Conservation (phyloP, 805 yeast species). For the Debaryomyces prosopidis region DNA sequence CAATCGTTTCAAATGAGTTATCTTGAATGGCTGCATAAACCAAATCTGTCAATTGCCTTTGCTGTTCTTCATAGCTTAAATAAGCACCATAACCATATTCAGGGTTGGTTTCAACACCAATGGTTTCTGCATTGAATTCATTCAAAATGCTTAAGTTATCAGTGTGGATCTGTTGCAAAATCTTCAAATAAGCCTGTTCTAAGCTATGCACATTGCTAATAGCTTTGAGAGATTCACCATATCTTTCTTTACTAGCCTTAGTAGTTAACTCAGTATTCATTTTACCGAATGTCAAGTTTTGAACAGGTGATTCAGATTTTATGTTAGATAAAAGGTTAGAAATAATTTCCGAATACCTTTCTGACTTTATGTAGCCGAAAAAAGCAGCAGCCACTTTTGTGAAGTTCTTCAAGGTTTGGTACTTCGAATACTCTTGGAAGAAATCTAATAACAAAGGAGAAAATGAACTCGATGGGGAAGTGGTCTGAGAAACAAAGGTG, state of each 20-base stretch:
- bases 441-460: constrained; percentile 77
- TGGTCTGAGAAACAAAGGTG: constrained; percentile 63
- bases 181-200: constrained; percentile 76
- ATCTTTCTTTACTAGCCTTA: constrained; percentile 23
- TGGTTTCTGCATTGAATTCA: constrained; percentile 48
- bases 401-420: constrained; percentile 47
- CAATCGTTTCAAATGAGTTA: constrained; percentile 42
- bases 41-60: constrained; percentile 42
- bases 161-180: constrained; percentile 67
- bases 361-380: constrained; percentile 47
- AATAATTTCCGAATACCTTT: constrained; percentile 43
- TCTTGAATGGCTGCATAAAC: constrained; percentile 49
- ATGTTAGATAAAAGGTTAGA: constrained; percentile 54
- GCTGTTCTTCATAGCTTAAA: constrained; percentile 56
- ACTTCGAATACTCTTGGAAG: constrained; percentile 55
- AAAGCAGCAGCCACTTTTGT: constrained; percentile 55
- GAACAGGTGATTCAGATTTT: constrained; percentile 54
- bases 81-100: constrained; percentile 86
- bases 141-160: constrained; percentile 60
- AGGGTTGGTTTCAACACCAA: constrained; percentile 57
- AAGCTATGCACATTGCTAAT: constrained; percentile 49
- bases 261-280: constrained; percentile 28
- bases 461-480: constrained; percentile 40
- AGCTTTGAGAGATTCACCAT: constrained; percentile 30
- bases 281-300: constrained; percentile 62